phyloP scores from a whole-genome alignment of 495 filamentous ascomycete genomes.

The Talaromyces liani region DNA sequence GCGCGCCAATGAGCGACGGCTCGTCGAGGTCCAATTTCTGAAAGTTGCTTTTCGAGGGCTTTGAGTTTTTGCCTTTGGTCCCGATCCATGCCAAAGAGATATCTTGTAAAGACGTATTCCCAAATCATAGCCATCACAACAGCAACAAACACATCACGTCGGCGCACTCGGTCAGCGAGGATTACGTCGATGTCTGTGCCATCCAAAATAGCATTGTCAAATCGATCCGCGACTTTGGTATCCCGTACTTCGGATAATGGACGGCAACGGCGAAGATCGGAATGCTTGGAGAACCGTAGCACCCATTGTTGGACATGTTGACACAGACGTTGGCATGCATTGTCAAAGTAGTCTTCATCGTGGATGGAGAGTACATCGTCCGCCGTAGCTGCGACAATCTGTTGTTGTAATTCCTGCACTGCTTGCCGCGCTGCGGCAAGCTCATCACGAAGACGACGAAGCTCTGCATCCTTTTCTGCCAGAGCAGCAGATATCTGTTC shows the following conservation, averaged over 20 bases:
- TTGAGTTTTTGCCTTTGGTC: conserved; percentile 97
- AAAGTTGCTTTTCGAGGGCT: conserved; percentile 80
- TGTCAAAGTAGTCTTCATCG: conserved; percentile 92
- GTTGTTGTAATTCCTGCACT: conserved; percentile 72
- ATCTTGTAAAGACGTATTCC: conserved; percentile 96
- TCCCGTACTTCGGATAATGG: conserved; percentile 60
- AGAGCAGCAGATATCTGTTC: conserved; percentile 53
- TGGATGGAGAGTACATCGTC: conserved; percentile 70
- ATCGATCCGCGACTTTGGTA: conserved; percentile 81
- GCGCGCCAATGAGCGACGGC: conserved; percentile 95
- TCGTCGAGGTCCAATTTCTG: conserved; percentile 71
- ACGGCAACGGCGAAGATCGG: conserved; percentile 77
- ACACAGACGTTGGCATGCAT: conserved; percentile 87
- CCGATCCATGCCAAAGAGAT: conserved; percentile 95
- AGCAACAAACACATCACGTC: conserved; percentile 92
- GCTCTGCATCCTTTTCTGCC: conserved; percentile 69
- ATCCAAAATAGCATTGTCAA: conserved; percentile 90
- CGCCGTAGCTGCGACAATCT: conserved; percentile 64
- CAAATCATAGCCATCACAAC: conserved; percentile 97
- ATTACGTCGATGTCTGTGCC: conserved; percentile 83
- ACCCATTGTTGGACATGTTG: conserved; percentile 95
- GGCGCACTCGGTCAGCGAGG: conserved; percentile 74
- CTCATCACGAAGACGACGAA: conserved; percentile 67
- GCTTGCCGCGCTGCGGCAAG: conserved; percentile 70
- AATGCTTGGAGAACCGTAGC: conserved; percentile 91